These are phyloP conservation scores for Ustilago hordei DNA, from an alignment of 1,284 basidiomycete genomes.

Conservation along the genomic window DNA sequence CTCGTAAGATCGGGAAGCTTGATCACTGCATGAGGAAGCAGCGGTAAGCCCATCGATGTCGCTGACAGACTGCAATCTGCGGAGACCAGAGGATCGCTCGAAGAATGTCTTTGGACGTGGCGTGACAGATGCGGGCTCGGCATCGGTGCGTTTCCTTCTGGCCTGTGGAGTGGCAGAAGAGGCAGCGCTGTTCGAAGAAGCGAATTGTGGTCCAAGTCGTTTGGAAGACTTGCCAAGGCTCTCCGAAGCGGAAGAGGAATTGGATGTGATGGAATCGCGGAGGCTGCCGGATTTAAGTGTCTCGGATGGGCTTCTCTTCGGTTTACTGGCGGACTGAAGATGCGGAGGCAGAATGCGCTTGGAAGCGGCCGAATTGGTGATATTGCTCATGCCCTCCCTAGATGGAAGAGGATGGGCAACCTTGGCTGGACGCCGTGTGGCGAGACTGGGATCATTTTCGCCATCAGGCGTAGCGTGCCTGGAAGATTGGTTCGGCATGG, in stretches of 20 bases:
- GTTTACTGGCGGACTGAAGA: slow-evolving; percentile 22
- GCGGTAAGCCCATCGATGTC: slow-evolving; percentile 34
- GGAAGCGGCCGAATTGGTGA: slow-evolving; percentile 40
- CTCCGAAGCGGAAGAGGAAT: slow-evolving; percentile 18
- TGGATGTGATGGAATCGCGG: slow-evolving; percentile 18
- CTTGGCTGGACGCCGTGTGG: slow-evolving; percentile 30
- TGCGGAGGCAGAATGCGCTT: slow-evolving; percentile 40
- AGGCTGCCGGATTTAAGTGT: slow-evolving; percentile 13
- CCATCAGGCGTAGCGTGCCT: slow-evolving; percentile 36
- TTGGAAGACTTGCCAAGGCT: slow-evolving; percentile 1
- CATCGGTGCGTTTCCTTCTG: slow-evolving; percentile 42
- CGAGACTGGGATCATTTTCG: slow-evolving; percentile 36
- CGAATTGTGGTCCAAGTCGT: slow-evolving; percentile 6
- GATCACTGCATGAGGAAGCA: slow-evolving; percentile 23
- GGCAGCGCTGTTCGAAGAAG: slow-evolving; percentile 2
- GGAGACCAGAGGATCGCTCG: slow-evolving; percentile 18
- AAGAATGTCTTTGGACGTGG: slow-evolving; percentile 24
- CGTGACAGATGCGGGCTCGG: slow-evolving; percentile 33
- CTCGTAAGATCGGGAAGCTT: slow-evolving; percentile 22
- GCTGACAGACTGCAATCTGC: slow-evolving; percentile 41
- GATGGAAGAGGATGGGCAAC: slow-evolving; percentile 13
- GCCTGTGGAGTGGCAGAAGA: slow-evolving; percentile 32
- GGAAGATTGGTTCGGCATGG: slow-evolving; percentile 28
- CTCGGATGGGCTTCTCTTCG: slow-evolving; percentile 7
- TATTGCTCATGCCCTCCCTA: slow-evolving; percentile 43